phyloP scores from a whole-genome alignment of 2,329 filamentous ascomycete genomes.

The Colletotrichum sp. region DNA sequence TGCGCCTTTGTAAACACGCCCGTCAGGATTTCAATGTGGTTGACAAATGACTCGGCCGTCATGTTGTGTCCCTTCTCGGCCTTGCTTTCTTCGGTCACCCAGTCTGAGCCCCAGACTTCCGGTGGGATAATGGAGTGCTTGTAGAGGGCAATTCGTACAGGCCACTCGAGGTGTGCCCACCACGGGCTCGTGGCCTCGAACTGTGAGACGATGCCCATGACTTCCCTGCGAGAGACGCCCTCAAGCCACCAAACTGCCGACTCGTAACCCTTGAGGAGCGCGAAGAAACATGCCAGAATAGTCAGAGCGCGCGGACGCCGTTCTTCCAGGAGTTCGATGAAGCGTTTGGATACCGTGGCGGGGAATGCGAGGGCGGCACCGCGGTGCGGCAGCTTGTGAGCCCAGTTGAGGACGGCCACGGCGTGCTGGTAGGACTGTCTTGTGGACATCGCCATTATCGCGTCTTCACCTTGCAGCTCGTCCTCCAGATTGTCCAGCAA shows the following conservation, averaged over 20 bases:
- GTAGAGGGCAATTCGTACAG: constrained; percentile 62
- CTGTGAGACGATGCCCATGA: constrained; percentile 65
- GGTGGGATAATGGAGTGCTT: constrained; percentile 58
- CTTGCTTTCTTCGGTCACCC: constrained; percentile 47
- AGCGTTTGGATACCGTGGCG: constrained; percentile 66
- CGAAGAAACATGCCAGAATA: constrained; percentile 71
- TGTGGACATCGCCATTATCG: constrained; percentile 40
- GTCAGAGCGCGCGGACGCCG: constrained; percentile 66
- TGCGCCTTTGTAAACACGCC: constrained; percentile 38
- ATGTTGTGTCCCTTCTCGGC: constrained; percentile 31
- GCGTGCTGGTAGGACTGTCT: constrained; percentile 67
- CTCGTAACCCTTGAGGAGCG: constrained; percentile 66
- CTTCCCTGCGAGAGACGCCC: constrained; percentile 68
- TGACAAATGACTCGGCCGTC: constrained; percentile 37
- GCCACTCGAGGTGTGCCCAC: constrained; percentile 68
- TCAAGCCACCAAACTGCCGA: constrained; percentile 70
- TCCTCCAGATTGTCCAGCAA: constrained; percentile 63
- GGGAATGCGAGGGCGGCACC: constrained; percentile 67
- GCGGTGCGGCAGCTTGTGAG: constrained; percentile 63
- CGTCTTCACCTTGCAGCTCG: constrained; percentile 45
- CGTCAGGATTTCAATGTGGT: constrained; percentile 52
- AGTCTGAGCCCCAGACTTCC: constrained; percentile 62
- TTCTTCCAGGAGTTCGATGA: constrained; percentile 63
- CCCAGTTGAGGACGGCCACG: constrained; percentile 71
- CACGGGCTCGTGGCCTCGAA: constrained; percentile 64